Percentiles rank a stretch among this genome's conserved stretches.
phyloP scores from a whole-genome alignment of 352 stramenopile species.

The Pythium pyrilobum region DNA sequence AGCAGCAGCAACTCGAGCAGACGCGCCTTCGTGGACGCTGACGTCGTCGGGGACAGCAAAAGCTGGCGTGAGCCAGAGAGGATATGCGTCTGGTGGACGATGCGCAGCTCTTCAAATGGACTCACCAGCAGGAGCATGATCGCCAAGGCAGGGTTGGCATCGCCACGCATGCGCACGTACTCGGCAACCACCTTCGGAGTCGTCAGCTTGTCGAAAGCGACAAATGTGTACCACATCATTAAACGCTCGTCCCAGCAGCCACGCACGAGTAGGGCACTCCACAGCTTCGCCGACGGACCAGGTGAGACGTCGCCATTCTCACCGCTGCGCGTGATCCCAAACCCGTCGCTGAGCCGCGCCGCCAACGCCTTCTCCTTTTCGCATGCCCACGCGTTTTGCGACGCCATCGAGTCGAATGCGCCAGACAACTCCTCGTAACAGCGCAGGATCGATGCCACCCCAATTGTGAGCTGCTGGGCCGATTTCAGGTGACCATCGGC shows the following conservation, averaged over 20 bases:
- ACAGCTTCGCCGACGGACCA: conserved; percentile 14
- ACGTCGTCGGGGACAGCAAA: conserved; percentile 1
- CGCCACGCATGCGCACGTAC: conserved; percentile 34
- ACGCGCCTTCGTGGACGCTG: conserved; percentile 10
- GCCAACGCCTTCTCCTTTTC: conserved; percentile 35
- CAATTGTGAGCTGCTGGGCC: conserved; percentile 24
- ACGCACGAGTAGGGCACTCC: conserved; percentile 37
- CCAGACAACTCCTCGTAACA: conserved; percentile 2
- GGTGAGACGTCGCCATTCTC: background rate
- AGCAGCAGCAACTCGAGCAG: conserved; percentile 56
- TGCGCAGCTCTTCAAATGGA: conserved; percentile 45
- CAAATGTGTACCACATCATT: conserved; percentile 46
- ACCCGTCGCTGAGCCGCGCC: conserved; percentile 31
- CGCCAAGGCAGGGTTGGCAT: conserved; percentile 27
- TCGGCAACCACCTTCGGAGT: conserved; percentile 25
- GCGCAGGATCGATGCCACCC: conserved; percentile 5
- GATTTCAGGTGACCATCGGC: conserved; percentile 1
- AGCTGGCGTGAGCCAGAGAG: conserved; percentile 13
- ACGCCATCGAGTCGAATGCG: background rate
- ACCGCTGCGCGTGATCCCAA: conserved; percentile 13
- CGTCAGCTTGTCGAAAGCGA: conserved; percentile 38
- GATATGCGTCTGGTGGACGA: conserved; percentile 28
- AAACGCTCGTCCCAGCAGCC: conserved; percentile 42
- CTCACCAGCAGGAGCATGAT: conserved; percentile 52
- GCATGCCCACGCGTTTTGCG: conserved; percentile 24